Percentiles rank a stretch among this genome's conserved stretches.
Evolutionary conservation across 1,284 basidiomycete genomes (phyloP).

Genomic region (Meripilus lineatus): DNA sequence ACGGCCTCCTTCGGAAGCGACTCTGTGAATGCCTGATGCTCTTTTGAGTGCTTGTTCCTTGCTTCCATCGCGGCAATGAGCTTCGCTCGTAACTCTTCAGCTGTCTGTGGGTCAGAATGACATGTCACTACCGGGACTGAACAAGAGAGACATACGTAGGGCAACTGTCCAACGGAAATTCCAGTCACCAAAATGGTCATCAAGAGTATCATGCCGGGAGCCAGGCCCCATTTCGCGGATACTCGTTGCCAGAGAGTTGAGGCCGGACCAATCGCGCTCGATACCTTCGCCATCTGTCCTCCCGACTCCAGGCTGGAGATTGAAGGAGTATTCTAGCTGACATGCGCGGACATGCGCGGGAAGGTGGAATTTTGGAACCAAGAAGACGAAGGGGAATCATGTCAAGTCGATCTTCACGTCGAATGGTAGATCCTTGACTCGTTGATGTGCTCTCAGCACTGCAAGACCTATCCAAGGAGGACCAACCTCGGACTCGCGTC

Average conservation of each 20-base stretch:
- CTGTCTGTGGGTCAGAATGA: too few species aligned
- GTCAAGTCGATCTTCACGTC: conserved; percentile 6
- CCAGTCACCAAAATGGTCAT: conserved; percentile 12
- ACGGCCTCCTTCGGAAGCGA: too few species aligned
- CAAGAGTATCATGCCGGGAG: conserved; percentile 10
- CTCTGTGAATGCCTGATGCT: too few species aligned
- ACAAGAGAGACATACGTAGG: too few species aligned
- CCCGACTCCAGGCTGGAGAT: conserved; percentile 10
- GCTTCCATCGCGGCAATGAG: too few species aligned
- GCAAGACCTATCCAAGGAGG: too few species aligned
- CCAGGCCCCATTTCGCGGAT: conserved; percentile 15
- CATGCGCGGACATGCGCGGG: conserved; percentile 12
- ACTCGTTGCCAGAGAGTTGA: conserved; percentile 11
- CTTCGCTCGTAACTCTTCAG: too few species aligned
- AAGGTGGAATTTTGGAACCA: conserved; percentile 19
- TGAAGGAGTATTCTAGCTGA: conserved; percentile 17
- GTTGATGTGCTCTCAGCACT: too few species aligned
- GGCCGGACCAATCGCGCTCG: conserved; percentile 16
- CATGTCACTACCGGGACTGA: too few species aligned
- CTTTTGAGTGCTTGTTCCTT: too few species aligned
- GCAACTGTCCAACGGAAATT: conserved; percentile 14
- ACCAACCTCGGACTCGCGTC: too few species aligned
- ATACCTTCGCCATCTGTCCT: conserved; percentile 18
- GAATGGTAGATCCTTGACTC: conserved; percentile 5
- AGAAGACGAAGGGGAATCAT: conserved; percentile 1